These are phyloP conservation scores for Tinospora cordifolia DNA, from an alignment of 164 flowering plant genomes.

Conservation along the genomic window DNA sequence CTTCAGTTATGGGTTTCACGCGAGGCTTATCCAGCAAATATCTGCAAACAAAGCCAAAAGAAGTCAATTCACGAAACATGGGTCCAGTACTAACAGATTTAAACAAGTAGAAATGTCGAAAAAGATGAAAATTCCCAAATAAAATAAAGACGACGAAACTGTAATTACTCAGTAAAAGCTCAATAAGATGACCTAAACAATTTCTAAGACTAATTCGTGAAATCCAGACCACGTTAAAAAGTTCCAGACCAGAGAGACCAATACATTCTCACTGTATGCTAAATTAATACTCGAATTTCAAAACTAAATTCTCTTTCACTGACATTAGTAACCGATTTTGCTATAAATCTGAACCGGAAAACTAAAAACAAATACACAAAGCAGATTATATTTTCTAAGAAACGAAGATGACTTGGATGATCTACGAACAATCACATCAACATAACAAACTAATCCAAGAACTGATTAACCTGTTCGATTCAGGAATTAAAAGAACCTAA, in stretches of 20 bases:
- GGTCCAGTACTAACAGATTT: no score
- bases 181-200: not conserved
- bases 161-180: not conserved
- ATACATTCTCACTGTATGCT: not conserved
- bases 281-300: not conserved
- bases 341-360: no score
- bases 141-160: not conserved
- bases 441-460: not conserved
- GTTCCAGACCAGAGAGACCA: not conserved
- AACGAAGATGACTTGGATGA: no score
- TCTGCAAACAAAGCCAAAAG: slow-evolving; percentile 27
- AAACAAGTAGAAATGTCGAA: not conserved
- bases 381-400: no score
- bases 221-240: not conserved
- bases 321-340: no score
- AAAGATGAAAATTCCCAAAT: not conserved
- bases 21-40: slow-evolving; percentile 81
- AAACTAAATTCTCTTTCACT: not conserved
- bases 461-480: not conserved
- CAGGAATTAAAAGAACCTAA: not conserved
- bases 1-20: slow-evolving; percentile 75
- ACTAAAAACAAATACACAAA: no score
- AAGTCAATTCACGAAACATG: not conserved
- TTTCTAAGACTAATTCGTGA: not conserved
- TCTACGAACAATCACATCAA: no score